Evolutionary conservation across 805 yeast genomes (phyloP), one percentile per base, ranked within the genome.

Genomic region (Scheffersomyces ergatensis): DNA sequence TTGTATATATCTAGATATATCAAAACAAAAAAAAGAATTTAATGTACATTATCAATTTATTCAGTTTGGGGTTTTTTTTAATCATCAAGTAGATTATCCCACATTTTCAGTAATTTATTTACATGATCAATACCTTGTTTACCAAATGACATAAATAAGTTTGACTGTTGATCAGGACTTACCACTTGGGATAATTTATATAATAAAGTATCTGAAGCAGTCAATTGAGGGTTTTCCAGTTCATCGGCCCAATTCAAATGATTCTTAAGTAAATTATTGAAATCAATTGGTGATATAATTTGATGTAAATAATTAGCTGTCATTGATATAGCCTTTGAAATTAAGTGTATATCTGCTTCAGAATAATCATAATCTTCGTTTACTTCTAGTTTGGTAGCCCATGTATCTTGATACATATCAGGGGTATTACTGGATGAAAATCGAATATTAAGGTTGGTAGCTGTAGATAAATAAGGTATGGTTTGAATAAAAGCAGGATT

Each of bases 381-480:
- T 12, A 74, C 69, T 14, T 71, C 71, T 13, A 80, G 55, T 27
- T 65, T 67, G 3, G 59, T 49, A 34, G 69, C 74, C 85, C 85
- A 80, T 1, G 60, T 52, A 27, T 61, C 61, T 16, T 50, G 45
- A 18, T 38, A 32, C 47, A 59, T 54, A 30, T 63, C 63, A 1
- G 67, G 55, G 4, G 62, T 49, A 5, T 59, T 61, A 24, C 54
- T 53, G 11, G 59, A 39, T 5, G 65, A 47, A 47, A 70, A 71
- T 17, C 77, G 46, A 4, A 60, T 38, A 39, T 72, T 63, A 31
- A 60, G 47, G 2, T 62, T 54, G 18, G 69, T 61, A 0, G 85
- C 77, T 0, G 89, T 76, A 24, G 72, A 68, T 27, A 83, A 49
- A 45, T 76, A 79, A 0, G 90, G 90, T 7, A 83, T 70, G 34